A percentile compares a stretch with the other conserved stretches of the same genome.
These are phyloP conservation scores for Apiospora rasikravindrae DNA, from an alignment of 2,329 filamentous ascomycete species.

Conservation along the genomic window DNA sequence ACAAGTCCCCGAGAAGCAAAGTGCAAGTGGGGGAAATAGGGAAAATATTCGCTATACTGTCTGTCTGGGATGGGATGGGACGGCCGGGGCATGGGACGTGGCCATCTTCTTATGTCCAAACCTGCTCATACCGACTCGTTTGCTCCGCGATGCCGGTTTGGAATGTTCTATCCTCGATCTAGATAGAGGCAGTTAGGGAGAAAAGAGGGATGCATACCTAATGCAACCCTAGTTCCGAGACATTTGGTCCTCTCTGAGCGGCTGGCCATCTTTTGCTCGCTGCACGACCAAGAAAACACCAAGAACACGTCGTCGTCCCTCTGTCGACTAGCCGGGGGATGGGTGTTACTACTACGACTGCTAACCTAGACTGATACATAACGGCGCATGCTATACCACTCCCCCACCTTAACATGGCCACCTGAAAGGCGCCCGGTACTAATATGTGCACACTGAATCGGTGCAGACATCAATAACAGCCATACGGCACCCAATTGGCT, in stretches of 20 bases:
- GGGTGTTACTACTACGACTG: background rate
- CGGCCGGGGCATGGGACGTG: background rate
- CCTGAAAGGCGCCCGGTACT: background rate
- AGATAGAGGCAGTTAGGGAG: slow-evolving; percentile 14
- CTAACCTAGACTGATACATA: background rate
- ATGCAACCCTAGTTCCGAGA: slow-evolving; percentile 16
- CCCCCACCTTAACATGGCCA: too few species aligned
- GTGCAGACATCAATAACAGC: background rate
- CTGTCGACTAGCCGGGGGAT: slow-evolving; percentile 4
- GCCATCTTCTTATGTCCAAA: slow-evolving; percentile 4
- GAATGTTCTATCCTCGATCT: slow-evolving; percentile 8
- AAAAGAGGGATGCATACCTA: background rate
- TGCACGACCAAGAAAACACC: background rate
- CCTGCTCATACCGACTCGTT: background rate
- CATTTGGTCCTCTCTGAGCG: background rate
- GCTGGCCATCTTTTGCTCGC: background rate
- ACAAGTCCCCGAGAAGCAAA: background rate
- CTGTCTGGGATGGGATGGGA: background rate
- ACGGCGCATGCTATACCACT: background rate
- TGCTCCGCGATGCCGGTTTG: background rate
- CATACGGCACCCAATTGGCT: background rate
- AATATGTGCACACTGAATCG: background rate
- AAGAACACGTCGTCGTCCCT: background rate
- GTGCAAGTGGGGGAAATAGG: background rate
- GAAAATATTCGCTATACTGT: background rate